Base-by-base conservation (phyloP, 1,139 yeast species). In the Saccharomycopsis hybrid region DNA sequence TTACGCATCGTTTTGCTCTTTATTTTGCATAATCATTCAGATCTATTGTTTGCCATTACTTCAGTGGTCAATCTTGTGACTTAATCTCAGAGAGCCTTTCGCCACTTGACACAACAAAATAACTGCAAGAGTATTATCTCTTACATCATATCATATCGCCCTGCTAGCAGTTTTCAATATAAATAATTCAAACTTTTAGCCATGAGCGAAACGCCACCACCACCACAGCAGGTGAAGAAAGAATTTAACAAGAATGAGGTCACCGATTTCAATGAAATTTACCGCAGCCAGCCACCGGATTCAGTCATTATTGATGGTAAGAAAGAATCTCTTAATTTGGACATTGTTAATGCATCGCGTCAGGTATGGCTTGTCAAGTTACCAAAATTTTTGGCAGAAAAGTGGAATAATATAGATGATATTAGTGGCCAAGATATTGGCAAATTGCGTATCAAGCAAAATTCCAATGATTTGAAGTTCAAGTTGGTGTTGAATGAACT, bases 311-410 rank as follows among this genome's bases (percentile, higher is more conserved):
- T 52, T 39, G 44, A 65, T 32, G 55, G 55, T 29, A 49, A 51
- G 35, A 50, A 80, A 53, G 89, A 83, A 61, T 72, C 84, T 2
- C 68, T 85, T 47, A 85, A 84, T 61, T 67, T 85, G 70, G 79
- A 82, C 59, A 62, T 84, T 45, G 56, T 67, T 5, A 66, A 69
- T 32, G 78, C 81, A 8, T 69, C 68, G 45, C 81, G 80, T 58
- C 88, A 88, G 60, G 83, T 92, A 41, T 92, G 98, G 98, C 71
- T 92, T 31, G 96, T 92, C 30, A 80, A 95, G 59, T 70, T 92
- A 59, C 97, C 98, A 3, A 80, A 86, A 60, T 89, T 88, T 61
- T 71, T 92, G 55, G 85, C 95, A 46, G 89, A 84, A 48, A 74
- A 78, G 57, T 89, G 97, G 96, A 76, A 81, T 51, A 75, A 83